Evolutionary conservation across 129 eudicot species (phyloP).

Genomic region (Erigeron canadensis): DNA sequence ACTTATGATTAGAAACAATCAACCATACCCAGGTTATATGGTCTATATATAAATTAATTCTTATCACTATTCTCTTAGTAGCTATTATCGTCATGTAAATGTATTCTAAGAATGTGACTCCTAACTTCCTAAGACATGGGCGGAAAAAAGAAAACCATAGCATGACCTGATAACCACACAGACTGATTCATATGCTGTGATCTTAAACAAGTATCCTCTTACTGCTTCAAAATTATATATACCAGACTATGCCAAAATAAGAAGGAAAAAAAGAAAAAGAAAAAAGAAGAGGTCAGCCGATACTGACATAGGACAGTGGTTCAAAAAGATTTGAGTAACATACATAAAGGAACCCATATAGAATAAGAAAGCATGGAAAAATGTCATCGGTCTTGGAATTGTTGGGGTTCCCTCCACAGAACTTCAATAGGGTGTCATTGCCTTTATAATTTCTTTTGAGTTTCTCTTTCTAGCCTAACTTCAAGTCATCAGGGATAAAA

Average conservation of each 20-base stretch:
- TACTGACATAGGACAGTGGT: background rate
- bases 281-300: background rate
- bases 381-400: background rate
- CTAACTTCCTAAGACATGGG: no score
- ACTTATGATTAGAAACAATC: background rate
- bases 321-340: background rate
- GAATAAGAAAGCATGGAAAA: background rate
- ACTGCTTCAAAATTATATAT: no score
- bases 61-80: background rate
- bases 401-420: background rate
- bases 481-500: constrained; percentile 1
- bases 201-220: no score
- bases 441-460: background rate
- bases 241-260: no score
- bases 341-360: background rate
- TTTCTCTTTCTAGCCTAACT: background rate
- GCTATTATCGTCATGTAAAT: background rate
- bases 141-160: no score
- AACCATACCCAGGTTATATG: background rate
- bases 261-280: no score
- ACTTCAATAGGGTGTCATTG: background rate
- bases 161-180: no score
- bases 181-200: no score
- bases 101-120: background rate
- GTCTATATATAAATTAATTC: background rate